A percentile compares a stretch with the other conserved stretches of the same genome.
Evolutionary conservation across 768 basidiomycete species (phyloP).

Genomic region (Lyophyllum semitale): DNA sequence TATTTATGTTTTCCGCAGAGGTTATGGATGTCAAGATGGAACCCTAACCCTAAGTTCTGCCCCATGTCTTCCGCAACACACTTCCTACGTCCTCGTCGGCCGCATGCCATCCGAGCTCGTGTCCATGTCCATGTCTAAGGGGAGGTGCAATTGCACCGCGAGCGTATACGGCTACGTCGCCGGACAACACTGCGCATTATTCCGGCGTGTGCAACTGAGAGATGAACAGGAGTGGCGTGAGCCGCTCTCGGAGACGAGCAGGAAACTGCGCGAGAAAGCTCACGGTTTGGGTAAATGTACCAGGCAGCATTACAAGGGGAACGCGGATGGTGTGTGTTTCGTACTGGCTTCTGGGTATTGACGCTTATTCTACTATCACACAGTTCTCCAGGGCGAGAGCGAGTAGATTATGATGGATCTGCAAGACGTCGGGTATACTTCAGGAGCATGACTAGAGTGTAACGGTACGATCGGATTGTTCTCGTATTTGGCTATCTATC

Average conservation of each 20-base stretch:
- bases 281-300: conserved; percentile 98
- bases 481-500: too few species aligned
- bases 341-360: background rate
- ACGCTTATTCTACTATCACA: conserved; percentile 1
- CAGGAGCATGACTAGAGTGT: conserved; percentile 75
- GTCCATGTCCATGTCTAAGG: conserved; percentile 74
- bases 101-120: conserved; percentile 83
- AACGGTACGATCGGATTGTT: too few species aligned
- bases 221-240: conserved; percentile 68
- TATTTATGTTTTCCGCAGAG: conserved; percentile 96
- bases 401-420: conserved; percentile 98
- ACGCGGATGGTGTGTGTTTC: conserved; percentile 51
- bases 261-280: conserved; percentile 94
- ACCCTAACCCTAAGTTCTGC: conserved; percentile 95
- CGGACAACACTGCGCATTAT: conserved; percentile 88
- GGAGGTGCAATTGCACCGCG: conserved; percentile 89
- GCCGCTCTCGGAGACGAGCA: conserved; percentile 85
- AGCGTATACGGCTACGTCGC: conserved; percentile 94
- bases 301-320: conserved; percentile 93
- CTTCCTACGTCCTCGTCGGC: conserved; percentile 93
- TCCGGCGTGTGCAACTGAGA: conserved; percentile 92
- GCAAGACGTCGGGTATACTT: too few species aligned
- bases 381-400: conserved; percentile 87
- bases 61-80: conserved; percentile 89
- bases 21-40: conserved; percentile 98